phyloP scores from a whole-genome alignment of 139 green algal genomes.

The Chlamydomonas asymmetrica region DNA sequence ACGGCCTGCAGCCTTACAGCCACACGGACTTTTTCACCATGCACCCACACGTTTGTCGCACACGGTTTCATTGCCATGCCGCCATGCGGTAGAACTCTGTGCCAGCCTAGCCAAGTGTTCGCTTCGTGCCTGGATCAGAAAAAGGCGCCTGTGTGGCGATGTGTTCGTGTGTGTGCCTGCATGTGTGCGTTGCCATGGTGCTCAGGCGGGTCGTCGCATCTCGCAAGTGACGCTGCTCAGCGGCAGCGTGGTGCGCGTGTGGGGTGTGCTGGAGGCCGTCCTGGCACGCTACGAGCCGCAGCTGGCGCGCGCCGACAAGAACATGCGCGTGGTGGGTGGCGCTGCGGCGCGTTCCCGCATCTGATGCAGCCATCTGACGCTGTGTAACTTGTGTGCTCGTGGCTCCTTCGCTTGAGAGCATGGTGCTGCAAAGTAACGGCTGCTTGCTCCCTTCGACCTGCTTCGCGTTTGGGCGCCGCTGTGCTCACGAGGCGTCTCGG shows the following conservation, averaged over 20 bases:
- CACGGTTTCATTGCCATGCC: no score
- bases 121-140: no score
- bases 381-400: no score
- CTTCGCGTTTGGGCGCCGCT: background rate
- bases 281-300: constrained; percentile 57
- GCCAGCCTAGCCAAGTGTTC: no score
- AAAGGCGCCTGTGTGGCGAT: background rate
- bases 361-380: background rate
- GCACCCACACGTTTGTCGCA: no score
- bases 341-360: constrained; percentile 24
- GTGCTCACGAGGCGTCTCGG: background rate
- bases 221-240: constrained; percentile 66
- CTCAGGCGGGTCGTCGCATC: constrained; percentile 57
- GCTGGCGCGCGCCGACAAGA: constrained; percentile 63
- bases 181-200: no score
- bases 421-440: background rate
- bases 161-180: background rate
- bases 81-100: no score
- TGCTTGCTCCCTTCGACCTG: background rate
- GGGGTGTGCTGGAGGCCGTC: constrained; percentile 76
- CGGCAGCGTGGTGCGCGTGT: constrained; percentile 76
- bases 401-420: background rate
- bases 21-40: no score
- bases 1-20: no score
- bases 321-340: constrained; percentile 72